Evolutionary conservation across 2,329 filamentous ascomycete genomes (phyloP), one percentile per base, ranked within the genome.

Genomic region (Paraconiothyrium sp.): DNA sequence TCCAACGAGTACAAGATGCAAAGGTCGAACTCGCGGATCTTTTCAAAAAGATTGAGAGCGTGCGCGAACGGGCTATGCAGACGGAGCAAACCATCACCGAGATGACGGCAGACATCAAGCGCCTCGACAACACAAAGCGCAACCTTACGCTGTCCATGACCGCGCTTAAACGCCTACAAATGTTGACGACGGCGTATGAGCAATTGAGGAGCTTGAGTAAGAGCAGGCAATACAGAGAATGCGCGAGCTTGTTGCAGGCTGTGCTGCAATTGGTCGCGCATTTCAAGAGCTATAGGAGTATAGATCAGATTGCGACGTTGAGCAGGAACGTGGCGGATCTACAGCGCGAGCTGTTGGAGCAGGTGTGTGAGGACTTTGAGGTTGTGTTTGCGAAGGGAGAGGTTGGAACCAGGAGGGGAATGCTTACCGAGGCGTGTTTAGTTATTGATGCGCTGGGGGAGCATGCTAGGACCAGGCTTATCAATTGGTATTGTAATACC

Each of bases 311-410:
- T 76, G 95, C 95, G 32, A 92, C 92, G 0, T 84, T 99, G 65
- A 97, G 93, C 75, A 89, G 93, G 55, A 97, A 96, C 72, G 95
- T 99, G 39, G 91, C 93, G 6, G 95, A 98, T 71, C 85, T 99
- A 66, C 95, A 99, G 81, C 85, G 94, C 62, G 94, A 97, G 78
- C 82, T 99, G 61, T 82, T 97, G 60, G 95, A 99, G 81, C 95
- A 99, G 80, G 91, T 99, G n/a, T 99, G 95, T 77, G 95, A 98
- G 80, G 95, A 99, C 79, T 99, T 99, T 76, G 95, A 99, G 83
- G 87, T 97, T 61, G 91, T 92, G 0, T 99, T 98, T 79, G 90
- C 94, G 22, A 97, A 94, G 79, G 90, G 89, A 24, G 94, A 98
- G 79, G 89, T 97, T 14, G 83, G 84, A 3, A 83, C 88, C 60